A percentile compares a stretch with the other conserved stretches of the same genome.
phyloP scores from a whole-genome alignment of 2,329 filamentous ascomycete species.

The Rhynchosporium graminicola region DNA sequence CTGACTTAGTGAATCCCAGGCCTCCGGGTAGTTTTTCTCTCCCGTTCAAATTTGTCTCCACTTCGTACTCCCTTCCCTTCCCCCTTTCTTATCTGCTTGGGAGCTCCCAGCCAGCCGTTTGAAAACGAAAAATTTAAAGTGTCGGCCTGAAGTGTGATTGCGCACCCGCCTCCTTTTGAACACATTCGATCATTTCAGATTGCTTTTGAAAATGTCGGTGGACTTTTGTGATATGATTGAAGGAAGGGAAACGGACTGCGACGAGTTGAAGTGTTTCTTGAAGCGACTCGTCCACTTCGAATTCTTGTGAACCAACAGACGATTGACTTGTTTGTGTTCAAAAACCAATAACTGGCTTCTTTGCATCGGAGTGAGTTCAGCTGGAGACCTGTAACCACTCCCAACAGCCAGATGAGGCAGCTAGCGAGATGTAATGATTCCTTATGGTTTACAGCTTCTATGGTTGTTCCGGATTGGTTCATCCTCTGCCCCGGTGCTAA shows the following conservation, averaged over 20 bases:
- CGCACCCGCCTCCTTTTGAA: background rate
- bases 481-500: conserved; percentile 4
- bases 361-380: conserved; percentile 2
- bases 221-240: background rate
- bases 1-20: conserved; percentile 8
- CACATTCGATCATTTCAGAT: conserved; percentile 2
- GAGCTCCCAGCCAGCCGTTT: too few species aligned
- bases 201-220: background rate
- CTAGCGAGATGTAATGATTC: background rate
- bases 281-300: background rate
- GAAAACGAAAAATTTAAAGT: too few species aligned
- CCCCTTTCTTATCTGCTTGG: background rate
- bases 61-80: background rate
- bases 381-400: conserved; percentile 9
- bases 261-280: background rate
- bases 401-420: background rate
- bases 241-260: conserved; percentile 8
- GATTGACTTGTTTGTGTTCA: conserved; percentile 17
- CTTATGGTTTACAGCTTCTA: background rate
- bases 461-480: conserved; percentile 8
- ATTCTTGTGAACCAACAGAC: background rate
- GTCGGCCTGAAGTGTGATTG: background rate
- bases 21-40: conserved; percentile 16
- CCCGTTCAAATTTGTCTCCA: conserved; percentile 14
- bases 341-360: background rate